Percentiles rank a stretch among this genome's conserved stretches.
phyloP scores from a whole-genome alignment of 2,329 filamentous ascomycete genomes.

The Diaporthe ampelina region DNA sequence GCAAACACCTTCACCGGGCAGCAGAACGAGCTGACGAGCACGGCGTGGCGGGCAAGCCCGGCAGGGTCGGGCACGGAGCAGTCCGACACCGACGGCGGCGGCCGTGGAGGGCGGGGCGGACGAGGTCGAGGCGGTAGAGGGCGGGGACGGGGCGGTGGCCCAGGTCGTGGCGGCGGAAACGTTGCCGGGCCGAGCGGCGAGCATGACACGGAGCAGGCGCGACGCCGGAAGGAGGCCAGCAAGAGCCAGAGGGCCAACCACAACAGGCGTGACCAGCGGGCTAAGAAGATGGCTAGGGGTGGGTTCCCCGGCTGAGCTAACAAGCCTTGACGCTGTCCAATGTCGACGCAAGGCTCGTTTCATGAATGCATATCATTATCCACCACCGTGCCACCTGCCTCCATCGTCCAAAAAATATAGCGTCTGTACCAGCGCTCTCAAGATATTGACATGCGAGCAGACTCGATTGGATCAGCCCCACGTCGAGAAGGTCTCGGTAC shows the following conservation, averaged over 20 bases:
- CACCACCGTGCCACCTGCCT: not conserved
- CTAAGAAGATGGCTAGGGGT: conserved; percentile 75
- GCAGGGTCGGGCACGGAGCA: conserved; percentile 70
- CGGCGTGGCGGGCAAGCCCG: conserved; percentile 72
- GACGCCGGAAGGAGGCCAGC: conserved; percentile 83
- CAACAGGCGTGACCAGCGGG: conserved; percentile 80
- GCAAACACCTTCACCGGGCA: conserved; percentile 68
- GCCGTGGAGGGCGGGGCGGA: conserved; percentile 61
- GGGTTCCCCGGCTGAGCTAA: conserved; percentile 52
- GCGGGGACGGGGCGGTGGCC: conserved; percentile 59
- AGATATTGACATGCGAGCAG: not conserved
- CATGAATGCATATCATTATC: conserved; percentile 25
- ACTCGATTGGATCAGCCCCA: not conserved
- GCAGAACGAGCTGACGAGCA: conserved; percentile 75
- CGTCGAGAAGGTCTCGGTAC: not conserved
- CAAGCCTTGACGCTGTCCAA: not conserved
- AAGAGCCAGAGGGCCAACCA: conserved; percentile 89
- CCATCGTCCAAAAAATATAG: not conserved
- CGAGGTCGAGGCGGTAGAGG: conserved; percentile 62
- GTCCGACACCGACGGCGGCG: conserved; percentile 63
- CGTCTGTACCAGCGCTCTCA: not conserved
- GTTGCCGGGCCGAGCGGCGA: conserved; percentile 76
- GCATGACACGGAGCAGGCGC: conserved; percentile 78
- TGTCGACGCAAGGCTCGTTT: not conserved
- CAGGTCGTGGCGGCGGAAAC: conserved; percentile 68